Base-by-base conservation (phyloP, 2,329 filamentous ascomycete species). In the Cytospora schulzeri region DNA sequence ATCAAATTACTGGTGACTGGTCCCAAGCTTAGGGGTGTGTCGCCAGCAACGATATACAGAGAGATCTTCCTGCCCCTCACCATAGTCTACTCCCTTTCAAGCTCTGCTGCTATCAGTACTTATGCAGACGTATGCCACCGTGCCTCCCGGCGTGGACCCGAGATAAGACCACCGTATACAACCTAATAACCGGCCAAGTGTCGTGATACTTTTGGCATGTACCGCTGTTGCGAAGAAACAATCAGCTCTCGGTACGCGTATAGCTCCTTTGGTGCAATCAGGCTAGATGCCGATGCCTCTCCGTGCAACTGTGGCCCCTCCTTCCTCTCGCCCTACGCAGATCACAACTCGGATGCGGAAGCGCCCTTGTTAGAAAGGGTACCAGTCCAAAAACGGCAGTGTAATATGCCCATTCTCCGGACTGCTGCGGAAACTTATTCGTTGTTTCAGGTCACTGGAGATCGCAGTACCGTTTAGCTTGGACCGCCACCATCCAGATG, bases 161-260 rank as follows among this genome's bases (percentile, higher is more conserved):
- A 56, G 35, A 62, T 50, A 26, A 62, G 38, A 38, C 19, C 28
- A 29, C 29, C 29, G 31, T 56, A 22, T 5, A n/a, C 33, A 35
- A 56, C 29, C 28, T 35, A 41, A 62, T 33, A 56, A 22, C 26
- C 52, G 28, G 59, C 60, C 38, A 45, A 56, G 38, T 56, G 38
- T 56, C 52, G 50, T 35, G 22, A 17, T 51, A n/a, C 41, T 35
- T 22, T 53, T 53, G 38, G 52, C 26, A n/a, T 19, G 35, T 22
- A 45, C 15, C 38, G 15, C 4, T 6, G 19, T 9, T 3, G 22
- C 28, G 28, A 28, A 35, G n/a, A 9, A 17, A 26, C 6, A 5
- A 6, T 28, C 26, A 12, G 19, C 0, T 7, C 9, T 17, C 6
- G 50, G 22, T 24, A 14, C 31, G 38, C 29, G n/a, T 35, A 4